Evolutionary conservation across 2,329 filamentous ascomycete species (phyloP).

Genomic region (Ilyonectria robusta): DNA sequence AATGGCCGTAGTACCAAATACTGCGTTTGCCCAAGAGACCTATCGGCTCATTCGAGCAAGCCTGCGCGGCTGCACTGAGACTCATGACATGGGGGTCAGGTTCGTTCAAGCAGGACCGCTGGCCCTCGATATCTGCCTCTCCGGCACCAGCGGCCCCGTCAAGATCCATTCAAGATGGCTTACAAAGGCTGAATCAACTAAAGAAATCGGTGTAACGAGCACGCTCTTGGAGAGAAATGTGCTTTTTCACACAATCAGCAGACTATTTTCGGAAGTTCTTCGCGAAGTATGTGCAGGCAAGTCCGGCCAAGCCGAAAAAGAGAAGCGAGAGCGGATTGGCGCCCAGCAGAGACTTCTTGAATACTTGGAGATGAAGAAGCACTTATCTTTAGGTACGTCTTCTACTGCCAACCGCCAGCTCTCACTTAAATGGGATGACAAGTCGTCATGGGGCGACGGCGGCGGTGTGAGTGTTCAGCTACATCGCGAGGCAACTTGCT

Average conservation of each 20-base stretch:
- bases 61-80: conserved; percentile 2
- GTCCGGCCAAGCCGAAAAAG: background rate
- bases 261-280: conserved; percentile 11
- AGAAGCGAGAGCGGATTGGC: background rate
- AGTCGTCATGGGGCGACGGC: background rate
- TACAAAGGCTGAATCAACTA: background rate
- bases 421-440: background rate
- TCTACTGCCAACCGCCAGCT: background rate
- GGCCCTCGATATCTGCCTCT: background rate
- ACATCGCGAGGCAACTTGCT: background rate
- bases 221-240: background rate
- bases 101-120: conserved; percentile 17
- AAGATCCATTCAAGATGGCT: conserved; percentile 32
- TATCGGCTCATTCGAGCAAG: conserved; percentile 18
- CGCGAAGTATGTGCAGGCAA: background rate
- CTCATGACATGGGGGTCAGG: background rate
- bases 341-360: conserved; percentile 11
- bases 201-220: background rate
- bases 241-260: background rate
- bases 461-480: background rate
- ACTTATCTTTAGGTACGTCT: background rate
- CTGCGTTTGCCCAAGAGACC: conserved; percentile 8
- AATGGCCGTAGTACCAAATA: background rate
- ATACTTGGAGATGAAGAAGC: background rate
- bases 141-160: background rate